These are phyloP conservation scores for Paramecium biaurelia DNA, from an alignment of 73 alveolate genomes.

Conservation along the genomic window DNA sequence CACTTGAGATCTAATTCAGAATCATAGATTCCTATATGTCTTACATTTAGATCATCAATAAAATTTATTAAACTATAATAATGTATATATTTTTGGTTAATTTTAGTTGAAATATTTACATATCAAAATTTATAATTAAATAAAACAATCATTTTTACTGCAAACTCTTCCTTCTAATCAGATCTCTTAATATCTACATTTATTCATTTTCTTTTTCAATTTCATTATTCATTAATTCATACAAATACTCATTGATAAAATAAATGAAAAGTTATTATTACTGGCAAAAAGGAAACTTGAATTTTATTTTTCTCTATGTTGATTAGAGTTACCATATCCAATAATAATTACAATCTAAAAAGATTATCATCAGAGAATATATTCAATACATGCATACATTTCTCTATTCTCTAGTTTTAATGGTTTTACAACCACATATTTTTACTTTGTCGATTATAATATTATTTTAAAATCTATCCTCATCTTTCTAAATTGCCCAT, in stretches of 20 bases:
- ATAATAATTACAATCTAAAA: not conserved
- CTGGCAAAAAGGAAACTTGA: not conserved
- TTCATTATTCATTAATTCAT: too few species aligned
- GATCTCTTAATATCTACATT: not conserved
- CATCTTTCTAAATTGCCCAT: not conserved
- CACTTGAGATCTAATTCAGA: not conserved
- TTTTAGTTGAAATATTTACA: not conserved
- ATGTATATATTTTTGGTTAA: not conserved
- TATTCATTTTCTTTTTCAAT: not conserved
- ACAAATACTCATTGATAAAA: too few species aligned
- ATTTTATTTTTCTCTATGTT: not conserved
- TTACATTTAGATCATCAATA: conserved; percentile 8
- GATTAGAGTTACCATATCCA: not conserved
- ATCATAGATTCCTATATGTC: not conserved
- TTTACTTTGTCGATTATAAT: not conserved
- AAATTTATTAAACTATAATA: not conserved
- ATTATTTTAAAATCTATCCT: not conserved
- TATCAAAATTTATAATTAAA: not conserved
- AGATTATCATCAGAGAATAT: not conserved
- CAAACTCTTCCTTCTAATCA: not conserved
- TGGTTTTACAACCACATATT: not conserved
- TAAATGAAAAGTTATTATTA: too few species aligned
- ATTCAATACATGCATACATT: not conserved
- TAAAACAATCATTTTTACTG: not conserved
- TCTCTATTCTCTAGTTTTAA: not conserved